These are phyloP conservation scores for Teratosphaeria viscida DNA, from an alignment of 2,329 filamentous ascomycete genomes.

Conservation along the genomic window DNA sequence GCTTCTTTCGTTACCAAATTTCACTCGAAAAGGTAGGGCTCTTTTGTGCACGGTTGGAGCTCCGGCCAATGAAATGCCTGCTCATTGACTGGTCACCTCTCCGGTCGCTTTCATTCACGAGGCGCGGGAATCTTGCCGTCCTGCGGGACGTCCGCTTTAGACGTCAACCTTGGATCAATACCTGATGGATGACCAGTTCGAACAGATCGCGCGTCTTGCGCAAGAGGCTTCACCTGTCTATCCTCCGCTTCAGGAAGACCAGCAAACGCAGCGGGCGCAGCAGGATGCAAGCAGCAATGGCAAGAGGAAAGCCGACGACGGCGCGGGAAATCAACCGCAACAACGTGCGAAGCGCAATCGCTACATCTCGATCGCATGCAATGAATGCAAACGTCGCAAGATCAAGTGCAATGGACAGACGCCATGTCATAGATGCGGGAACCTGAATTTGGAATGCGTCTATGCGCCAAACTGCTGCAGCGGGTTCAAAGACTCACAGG, in stretches of 20 bases:
- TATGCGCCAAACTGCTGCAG: slow-evolving; percentile 62
- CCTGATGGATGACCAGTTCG: neutral
- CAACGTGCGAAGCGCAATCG: slow-evolving; percentile 52
- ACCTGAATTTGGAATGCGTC: slow-evolving; percentile 51
- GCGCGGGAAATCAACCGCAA: slow-evolving; percentile 18
- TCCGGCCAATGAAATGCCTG: no score
- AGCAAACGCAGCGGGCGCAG: neutral
- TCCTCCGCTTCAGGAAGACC: neutral
- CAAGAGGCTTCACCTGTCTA: neutral
- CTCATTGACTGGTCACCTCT: neutral
- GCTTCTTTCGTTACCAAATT: no score
- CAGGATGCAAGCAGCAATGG: neutral
- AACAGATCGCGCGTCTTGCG: slow-evolving; percentile 1
- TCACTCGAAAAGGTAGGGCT: no score
- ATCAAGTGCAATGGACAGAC: slow-evolving; percentile 59
- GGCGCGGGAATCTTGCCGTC: neutral
- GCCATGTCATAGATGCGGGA: slow-evolving; percentile 55
- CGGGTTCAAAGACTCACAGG: slow-evolving; percentile 86
- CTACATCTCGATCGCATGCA: slow-evolving; percentile 58
- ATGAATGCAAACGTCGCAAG: slow-evolving; percentile 41
- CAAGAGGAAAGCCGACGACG: slow-evolving; percentile 2
- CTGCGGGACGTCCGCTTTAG: neutral
- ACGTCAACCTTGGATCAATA: neutral
- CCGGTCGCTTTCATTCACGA: neutral
- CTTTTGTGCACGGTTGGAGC: no score